Evolutionary conservation across 306 rosid species (phyloP).

Genomic region (Abrus pulchellus): DNA sequence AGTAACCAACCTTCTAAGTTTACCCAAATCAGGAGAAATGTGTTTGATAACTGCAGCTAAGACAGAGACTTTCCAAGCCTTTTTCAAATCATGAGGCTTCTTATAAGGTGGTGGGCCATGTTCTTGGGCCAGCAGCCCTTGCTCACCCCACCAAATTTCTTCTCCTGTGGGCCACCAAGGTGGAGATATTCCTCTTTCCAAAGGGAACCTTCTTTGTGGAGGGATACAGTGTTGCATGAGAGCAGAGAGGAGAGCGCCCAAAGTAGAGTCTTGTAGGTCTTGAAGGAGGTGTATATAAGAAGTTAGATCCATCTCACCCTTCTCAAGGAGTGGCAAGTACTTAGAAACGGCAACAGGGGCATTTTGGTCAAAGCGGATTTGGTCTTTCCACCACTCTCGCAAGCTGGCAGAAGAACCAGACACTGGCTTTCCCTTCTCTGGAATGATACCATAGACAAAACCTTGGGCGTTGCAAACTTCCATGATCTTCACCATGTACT

Average conservation of each 20-base stretch:
- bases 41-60: constrained; percentile 67
- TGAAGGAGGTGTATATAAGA: constrained; percentile 62
- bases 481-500: constrained; percentile 78
- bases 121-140: constrained; percentile 58
- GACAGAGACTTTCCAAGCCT: constrained; percentile 73
- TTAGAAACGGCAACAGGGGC: constrained; percentile 52
- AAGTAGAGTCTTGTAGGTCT: constrained; percentile 65
- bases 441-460: constrained; percentile 70
- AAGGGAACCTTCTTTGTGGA: constrained; percentile 60
- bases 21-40: constrained; percentile 61
- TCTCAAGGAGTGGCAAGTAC: constrained; percentile 44
- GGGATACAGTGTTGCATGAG: constrained; percentile 69
- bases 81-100: constrained; percentile 76
- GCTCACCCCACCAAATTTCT: constrained; percentile 64
- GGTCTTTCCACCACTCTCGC: constrained; percentile 70
- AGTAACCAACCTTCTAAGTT: constrained; percentile 58
- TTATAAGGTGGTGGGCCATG: constrained; percentile 67
- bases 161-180: constrained; percentile 75
- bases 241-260: constrained; percentile 69
- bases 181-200: constrained; percentile 65
- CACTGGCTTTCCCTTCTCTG: constrained; percentile 66
- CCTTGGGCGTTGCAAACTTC: constrained; percentile 70
- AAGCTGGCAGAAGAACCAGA: constrained; percentile 67
- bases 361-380: constrained; percentile 55
- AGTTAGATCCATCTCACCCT: constrained; percentile 13